Conservation (phyloP, 2,329 filamentous ascomycete genomes). For the Diaporthe longicolla region DNA sequence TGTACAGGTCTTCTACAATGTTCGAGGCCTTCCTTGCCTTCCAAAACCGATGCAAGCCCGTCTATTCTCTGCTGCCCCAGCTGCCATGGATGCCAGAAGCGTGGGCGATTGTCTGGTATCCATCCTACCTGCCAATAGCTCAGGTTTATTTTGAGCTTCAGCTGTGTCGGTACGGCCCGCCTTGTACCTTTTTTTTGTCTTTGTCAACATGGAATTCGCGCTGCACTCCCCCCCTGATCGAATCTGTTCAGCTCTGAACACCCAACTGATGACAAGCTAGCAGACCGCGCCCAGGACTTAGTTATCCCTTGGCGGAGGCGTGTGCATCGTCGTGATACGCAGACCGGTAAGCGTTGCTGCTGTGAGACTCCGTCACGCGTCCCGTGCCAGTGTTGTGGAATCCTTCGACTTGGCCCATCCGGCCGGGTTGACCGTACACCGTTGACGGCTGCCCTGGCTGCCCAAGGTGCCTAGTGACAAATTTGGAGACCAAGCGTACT, state of each 20-base stretch:
- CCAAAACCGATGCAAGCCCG: conserved; percentile 12
- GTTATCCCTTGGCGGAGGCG: background rate
- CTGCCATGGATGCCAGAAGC: background rate
- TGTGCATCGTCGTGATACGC: conserved; percentile 15
- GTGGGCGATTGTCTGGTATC: background rate
- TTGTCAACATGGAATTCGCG: background rate
- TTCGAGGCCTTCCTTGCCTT: conserved; percentile 23
- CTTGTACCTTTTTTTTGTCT: conserved; percentile 7
- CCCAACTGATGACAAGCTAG: background rate
- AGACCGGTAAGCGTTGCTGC: conserved; percentile 13
- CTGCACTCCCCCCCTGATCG: background rate
- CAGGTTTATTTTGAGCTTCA: conserved; percentile 5
- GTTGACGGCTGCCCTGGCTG: background rate
- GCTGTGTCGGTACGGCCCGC: conserved; percentile 24
- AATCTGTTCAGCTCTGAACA: background rate
- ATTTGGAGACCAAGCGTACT: background rate
- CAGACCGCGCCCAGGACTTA: conserved; percentile 10
- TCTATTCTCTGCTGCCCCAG: background rate
- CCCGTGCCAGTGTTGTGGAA: background rate
- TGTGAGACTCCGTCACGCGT: conserved; percentile 27
- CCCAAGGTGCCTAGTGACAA: conserved; percentile 1
- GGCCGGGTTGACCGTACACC: conserved; percentile 14
- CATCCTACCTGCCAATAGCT: no score
- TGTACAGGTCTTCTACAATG: background rate
- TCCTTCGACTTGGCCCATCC: conserved; percentile 20